phyloP scores from a whole-genome alignment of 2,329 filamentous ascomycete species.

The Xylariaceae sp. region DNA sequence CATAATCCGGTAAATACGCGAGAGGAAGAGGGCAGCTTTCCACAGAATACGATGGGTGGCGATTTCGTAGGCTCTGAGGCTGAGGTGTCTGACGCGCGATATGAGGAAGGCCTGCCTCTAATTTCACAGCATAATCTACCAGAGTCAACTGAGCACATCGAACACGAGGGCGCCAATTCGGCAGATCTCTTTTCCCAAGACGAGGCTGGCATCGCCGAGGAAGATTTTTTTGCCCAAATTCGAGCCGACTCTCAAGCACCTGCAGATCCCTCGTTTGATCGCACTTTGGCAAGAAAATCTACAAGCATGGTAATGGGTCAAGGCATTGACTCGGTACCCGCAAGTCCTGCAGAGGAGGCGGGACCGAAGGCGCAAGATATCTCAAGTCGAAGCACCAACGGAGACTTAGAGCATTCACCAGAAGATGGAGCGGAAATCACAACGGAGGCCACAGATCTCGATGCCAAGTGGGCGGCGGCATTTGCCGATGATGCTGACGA shows the following conservation, averaged over 20 bases:
- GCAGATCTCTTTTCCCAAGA: slow-evolving; percentile 40
- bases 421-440: slow-evolving; percentile 25
- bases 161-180: slow-evolving; percentile 24
- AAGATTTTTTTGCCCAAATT: slow-evolving; percentile 60
- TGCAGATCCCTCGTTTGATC: slow-evolving; percentile 27
- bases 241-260: slow-evolving; percentile 31
- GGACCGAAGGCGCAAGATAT: slow-evolving; percentile 15
- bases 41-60: slow-evolving; percentile 41
- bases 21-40: slow-evolving; percentile 21
- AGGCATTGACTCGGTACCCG: slow-evolving; percentile 25
- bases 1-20: slow-evolving; percentile 26
- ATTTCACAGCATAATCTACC: slow-evolving; percentile 41
- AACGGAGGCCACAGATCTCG: slow-evolving; percentile 50
- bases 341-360: slow-evolving; percentile 24
- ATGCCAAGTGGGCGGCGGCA: slow-evolving; percentile 78
- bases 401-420: slow-evolving; percentile 24
- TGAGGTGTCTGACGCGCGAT: slow-evolving; percentile 54
- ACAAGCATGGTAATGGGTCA: slow-evolving; percentile 61
- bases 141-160: slow-evolving; percentile 26
- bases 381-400: slow-evolving; percentile 18
- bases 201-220: slow-evolving; percentile 45
- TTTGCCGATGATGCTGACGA: slow-evolving; percentile 71
- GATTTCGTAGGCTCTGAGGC: slow-evolving; percentile 40
- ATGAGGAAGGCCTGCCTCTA: slow-evolving; percentile 66
- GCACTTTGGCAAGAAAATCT: slow-evolving; percentile 60